These are phyloP conservation scores for Rosa multiflora DNA, from an alignment of 306 rosid genomes.

Conservation along the genomic window DNA sequence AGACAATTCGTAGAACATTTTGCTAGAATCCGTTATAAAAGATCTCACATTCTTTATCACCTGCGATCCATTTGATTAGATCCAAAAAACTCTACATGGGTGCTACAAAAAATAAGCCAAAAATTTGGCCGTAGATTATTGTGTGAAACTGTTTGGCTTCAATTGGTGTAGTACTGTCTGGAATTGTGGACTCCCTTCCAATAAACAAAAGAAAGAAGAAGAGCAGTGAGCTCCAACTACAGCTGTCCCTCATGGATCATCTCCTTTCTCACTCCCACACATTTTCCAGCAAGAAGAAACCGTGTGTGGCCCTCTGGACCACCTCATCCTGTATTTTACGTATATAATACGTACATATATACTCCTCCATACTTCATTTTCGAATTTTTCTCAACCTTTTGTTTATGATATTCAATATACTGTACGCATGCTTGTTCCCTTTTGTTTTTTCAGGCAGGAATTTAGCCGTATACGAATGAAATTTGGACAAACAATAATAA, in stretches of 20 bases:
- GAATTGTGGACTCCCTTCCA: background rate
- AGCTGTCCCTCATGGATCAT: slow-evolving; percentile 43
- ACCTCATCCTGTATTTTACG: slow-evolving; percentile 59
- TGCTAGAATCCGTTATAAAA: background rate
- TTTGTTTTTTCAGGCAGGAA: background rate
- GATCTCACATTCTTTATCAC: background rate
- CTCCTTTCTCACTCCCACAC: slow-evolving; percentile 36
- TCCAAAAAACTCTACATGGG: background rate
- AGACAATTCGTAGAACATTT: background rate
- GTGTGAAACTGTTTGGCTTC: background rate
- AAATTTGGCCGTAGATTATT: background rate
- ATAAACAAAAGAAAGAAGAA: background rate
- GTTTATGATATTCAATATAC: background rate
- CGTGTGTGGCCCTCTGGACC: slow-evolving; percentile 66
- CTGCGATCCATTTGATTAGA: background rate
- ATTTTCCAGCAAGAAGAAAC: slow-evolving; percentile 40
- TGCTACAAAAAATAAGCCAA: slow-evolving; percentile 2
- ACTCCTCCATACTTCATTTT: background rate
- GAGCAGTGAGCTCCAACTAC: slow-evolving; percentile 31
- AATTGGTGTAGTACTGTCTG: background rate
- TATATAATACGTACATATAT: background rate
- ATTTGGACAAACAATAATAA: background rate
- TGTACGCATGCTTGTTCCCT: background rate
- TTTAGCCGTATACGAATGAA: background rate
- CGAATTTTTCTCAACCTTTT: background rate